Evolutionary conservation across 768 basidiomycete genomes (phyloP), one percentile per base, ranked within the genome.

Genomic region (Pleurotus platypus): DNA sequence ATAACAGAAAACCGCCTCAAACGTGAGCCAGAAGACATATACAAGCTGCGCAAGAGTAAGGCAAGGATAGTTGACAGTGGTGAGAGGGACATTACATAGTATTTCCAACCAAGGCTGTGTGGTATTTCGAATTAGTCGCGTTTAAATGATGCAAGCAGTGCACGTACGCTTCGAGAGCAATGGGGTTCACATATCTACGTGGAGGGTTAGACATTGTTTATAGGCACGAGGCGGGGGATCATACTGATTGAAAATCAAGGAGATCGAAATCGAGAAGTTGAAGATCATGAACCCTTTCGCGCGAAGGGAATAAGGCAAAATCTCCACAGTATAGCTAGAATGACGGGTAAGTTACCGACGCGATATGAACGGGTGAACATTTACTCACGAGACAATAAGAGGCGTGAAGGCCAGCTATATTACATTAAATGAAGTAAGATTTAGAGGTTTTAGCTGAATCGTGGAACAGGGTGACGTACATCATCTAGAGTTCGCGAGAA

Each of bases 211-310:
- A 27, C 27, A 30, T 50, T 50, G 18, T 15, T 35, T 4, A 1
- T 11, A 22, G 43, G 6, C 13, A 6, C 16, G 37, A 37, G 8
- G 38, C 7, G 40, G 20, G 20, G 22, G 18, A 22, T 11, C 35
- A 18, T 92, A 91, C 72, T 86, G 84, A 64, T 85, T 85, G 64
- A 89, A 84, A 63, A 88, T 82, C 55, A 87, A 75, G 11, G 85
- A 72, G 58, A 80, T 55, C 15, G 83, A 84, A 64, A 84, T 75
- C 48, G 74, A 70, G 65, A 86, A 81, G 63, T 75, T 81, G 71
- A 86, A 82, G 40, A 86, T 56, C 62, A 74, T 80, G 68, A 84
- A 78, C 26, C 85, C 85, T 70, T 86, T 86, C 51, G 85, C 85
- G 63, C 87, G 84, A 47, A 87, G 70, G 42, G 69, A 67, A 67